A percentile compares a stretch with the other conserved stretches of the same genome.
phyloP scores from a whole-genome alignment of 345 rosid species.

The Raphanus raphanistrum region DNA sequence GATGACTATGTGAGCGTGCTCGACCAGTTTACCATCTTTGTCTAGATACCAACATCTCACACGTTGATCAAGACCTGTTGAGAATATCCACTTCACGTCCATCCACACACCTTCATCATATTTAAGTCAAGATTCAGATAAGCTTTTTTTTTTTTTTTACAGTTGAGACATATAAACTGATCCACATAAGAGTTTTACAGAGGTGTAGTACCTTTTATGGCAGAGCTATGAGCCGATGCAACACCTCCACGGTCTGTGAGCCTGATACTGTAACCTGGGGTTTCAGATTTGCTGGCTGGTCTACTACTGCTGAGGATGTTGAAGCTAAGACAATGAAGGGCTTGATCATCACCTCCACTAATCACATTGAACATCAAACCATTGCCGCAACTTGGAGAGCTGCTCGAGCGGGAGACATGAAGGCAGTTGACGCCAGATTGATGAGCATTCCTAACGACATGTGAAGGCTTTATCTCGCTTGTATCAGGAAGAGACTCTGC shows the following conservation, averaged over 20 bases:
- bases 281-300: constrained; percentile 30
- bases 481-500: constrained; percentile 45
- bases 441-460: constrained; percentile 57
- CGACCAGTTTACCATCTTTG: constrained; percentile 48
- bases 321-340: constrained; percentile 63
- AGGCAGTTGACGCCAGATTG: constrained; percentile 94
- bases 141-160: too few relatives aligned
- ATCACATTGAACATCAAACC: constrained; percentile 50
- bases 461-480: constrained; percentile 60
- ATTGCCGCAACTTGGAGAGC: constrained; percentile 34
- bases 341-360: constrained; percentile 98
- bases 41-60: constrained; percentile 73
- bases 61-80: constrained; percentile 98
- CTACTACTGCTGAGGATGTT: constrained; percentile 21
- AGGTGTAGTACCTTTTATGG: constrained; percentile 68
- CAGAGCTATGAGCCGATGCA: constrained; percentile 78
- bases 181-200: too few relatives aligned
- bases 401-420: constrained; percentile 53
- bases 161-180: too few relatives aligned
- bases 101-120: constrained; percentile 80
- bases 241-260: constrained; percentile 48
- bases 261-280: constrained; percentile 43
- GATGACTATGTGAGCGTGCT: constrained; percentile 56
- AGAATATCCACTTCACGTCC: constrained; percentile 80
- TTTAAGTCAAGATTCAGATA: constrained; percentile 24